A percentile compares a stretch with the other conserved stretches of the same genome.
phyloP scores from a whole-genome alignment of 192 early-diverging fungal species.

The Chytriomyces sp. region DNA sequence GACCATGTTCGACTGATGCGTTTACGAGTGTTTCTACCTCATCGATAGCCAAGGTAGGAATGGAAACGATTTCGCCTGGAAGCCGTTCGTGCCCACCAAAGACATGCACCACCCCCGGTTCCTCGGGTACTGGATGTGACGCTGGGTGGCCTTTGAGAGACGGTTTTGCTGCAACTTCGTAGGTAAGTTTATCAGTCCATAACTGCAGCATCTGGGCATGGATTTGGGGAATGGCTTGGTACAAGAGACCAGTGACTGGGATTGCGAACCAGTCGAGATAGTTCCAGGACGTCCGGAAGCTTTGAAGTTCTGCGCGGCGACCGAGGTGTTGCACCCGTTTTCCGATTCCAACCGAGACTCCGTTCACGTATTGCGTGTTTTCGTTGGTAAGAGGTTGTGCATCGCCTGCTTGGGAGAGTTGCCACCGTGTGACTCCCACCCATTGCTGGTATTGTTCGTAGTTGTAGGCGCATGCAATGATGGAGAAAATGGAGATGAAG shows the following conservation, averaged over 20 bases:
- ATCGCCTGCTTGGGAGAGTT: conserved; percentile 13
- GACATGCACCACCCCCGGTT: conserved; percentile 25
- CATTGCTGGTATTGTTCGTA: conserved; percentile 50
- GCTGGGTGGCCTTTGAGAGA: conserved; percentile 21
- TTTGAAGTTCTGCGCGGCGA: conserved; percentile 26
- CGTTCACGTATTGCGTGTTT: conserved; percentile 11
- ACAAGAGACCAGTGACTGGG: conserved; percentile 42
- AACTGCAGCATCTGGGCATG: conserved; percentile 43
- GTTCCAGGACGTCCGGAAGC: conserved; percentile 25
- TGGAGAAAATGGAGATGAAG: conserved; percentile 19
- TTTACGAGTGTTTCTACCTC: conserved; percentile 21
- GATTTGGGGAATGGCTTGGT: conserved; percentile 39
- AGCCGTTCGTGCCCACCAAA: conserved; percentile 26
- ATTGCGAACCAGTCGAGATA: conserved; percentile 44
- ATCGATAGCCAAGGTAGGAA: conserved; percentile 18
- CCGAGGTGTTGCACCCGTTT: conserved; percentile 45
- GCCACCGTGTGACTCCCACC: conserved; percentile 46
- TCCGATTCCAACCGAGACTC: conserved; percentile 23
- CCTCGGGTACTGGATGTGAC: conserved; percentile 9
- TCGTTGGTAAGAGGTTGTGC: conserved; percentile 20
- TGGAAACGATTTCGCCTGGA: conserved; percentile 11
- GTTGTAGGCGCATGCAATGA: conserved; percentile 35
- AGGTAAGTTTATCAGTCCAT: conserved; percentile 41
- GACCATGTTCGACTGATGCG: neutral
- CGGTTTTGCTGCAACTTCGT: conserved; percentile 46